A percentile compares a stretch with the other conserved stretches of the same genome.
Conservation (phyloP, 352 stramenopile species). For the Phytophthora lateralis region DNA sequence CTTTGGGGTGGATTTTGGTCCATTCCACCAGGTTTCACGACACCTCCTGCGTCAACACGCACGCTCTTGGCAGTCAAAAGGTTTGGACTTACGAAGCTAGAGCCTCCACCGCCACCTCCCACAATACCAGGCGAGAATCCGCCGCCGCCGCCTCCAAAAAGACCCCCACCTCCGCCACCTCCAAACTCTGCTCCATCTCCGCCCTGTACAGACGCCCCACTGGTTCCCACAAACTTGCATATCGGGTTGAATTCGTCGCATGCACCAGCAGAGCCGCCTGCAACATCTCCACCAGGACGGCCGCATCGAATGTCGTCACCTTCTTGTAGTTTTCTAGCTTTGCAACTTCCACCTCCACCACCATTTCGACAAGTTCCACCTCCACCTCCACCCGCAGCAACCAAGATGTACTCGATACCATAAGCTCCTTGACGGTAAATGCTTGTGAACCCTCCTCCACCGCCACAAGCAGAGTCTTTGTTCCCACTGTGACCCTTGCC, state of each 20-base stretch:
- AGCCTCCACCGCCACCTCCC: constrained; percentile 65
- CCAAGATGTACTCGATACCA: constrained; percentile 70
- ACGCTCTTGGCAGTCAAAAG: constrained; percentile 52
- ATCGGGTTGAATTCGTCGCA: constrained; percentile 68
- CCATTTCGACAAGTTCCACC: constrained; percentile 74
- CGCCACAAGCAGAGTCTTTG: constrained; percentile 69
- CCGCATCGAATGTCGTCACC: constrained; percentile 66
- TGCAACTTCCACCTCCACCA: constrained; percentile 43
- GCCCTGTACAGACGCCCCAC: constrained; percentile 57
- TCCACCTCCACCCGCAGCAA: constrained; percentile 67
- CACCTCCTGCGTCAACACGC: constrained; percentile 41
- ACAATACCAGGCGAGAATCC: constrained; percentile 78
- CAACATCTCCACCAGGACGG: constrained; percentile 39
- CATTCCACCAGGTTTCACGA: constrained; percentile 53
- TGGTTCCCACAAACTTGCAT: constrained; percentile 63
- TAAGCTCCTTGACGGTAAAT: constrained; percentile 69
- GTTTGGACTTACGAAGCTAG: constrained; percentile 58
- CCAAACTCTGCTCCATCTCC: constrained; percentile 77
- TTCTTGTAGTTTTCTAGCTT: constrained; percentile 26
- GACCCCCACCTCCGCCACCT: constrained; percentile 62
- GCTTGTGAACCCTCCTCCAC: constrained; percentile 72
- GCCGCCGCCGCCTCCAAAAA: constrained; percentile 70
- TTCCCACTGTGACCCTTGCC: constrained; percentile 69
- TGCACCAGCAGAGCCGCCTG: constrained; percentile 50
- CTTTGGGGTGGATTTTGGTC: constrained; percentile 59